These are phyloP conservation scores for Nidularia sp. DNA, from an alignment of 768 basidiomycete genomes.

Conservation along the genomic window DNA sequence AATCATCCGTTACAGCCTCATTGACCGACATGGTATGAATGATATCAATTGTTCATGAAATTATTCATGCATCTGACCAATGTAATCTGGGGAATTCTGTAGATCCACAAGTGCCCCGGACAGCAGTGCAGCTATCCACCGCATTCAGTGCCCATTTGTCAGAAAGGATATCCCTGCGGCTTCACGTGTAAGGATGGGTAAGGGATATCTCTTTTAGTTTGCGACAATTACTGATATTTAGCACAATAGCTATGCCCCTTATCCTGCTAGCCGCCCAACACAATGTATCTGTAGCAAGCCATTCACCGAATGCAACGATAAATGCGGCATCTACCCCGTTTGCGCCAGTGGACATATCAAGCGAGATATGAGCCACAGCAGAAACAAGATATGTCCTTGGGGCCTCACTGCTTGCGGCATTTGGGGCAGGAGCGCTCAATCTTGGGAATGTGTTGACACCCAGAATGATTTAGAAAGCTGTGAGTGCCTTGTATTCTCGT, in stretches of 20 bases:
- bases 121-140: conserved; percentile 34
- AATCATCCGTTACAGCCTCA: conserved; percentile 16
- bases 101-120: conserved; percentile 19
- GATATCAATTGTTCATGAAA: not conserved
- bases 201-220: conserved; percentile 6
- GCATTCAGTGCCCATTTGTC: conserved; percentile 32
- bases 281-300: conserved; percentile 39
- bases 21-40: conserved; percentile 30
- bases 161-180: conserved; percentile 30
- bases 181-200: conserved; percentile 45
- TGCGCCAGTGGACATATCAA: conserved; percentile 30
- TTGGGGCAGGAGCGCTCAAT: conserved; percentile 26
- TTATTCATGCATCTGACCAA: not conserved
- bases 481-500: conserved; percentile 18
- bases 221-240: not conserved
- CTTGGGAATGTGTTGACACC: conserved; percentile 49
- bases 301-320: conserved; percentile 42
- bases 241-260: conserved; percentile 16
- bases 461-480: conserved; percentile 48
- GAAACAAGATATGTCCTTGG: conserved; percentile 25
- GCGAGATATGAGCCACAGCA: conserved; percentile 18
- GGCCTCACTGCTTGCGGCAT: conserved; percentile 41
- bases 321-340: conserved; percentile 30
- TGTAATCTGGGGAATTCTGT: not conserved
- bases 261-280: conserved; percentile 26